These are phyloP conservation scores for Neotropicomus parvogracilis DNA, from an alignment of 1,284 basidiomycete genomes.

Conservation along the genomic window DNA sequence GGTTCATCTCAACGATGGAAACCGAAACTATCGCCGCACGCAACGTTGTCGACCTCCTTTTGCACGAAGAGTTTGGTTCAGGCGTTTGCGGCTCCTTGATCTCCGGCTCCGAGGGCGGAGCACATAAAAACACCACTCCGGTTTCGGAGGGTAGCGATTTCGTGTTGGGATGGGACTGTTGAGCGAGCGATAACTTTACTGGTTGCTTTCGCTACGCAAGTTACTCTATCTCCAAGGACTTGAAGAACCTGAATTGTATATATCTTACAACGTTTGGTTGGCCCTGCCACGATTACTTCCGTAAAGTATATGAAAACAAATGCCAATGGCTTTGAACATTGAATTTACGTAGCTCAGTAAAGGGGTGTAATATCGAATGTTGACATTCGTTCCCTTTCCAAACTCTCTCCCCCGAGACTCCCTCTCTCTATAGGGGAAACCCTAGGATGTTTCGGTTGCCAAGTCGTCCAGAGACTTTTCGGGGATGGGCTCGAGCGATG, in stretches of 20 bases:
- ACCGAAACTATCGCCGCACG: conserved; percentile 83
- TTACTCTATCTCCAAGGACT: neutral
- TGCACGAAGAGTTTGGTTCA: conserved; percentile 62
- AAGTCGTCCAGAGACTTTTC: conserved; percentile 20
- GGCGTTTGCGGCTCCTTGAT: conserved; percentile 53
- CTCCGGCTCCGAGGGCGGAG: conserved; percentile 14
- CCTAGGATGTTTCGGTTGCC: neutral
- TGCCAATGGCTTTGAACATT: neutral
- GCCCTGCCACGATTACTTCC: neutral
- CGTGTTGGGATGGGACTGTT: conserved; percentile 69
- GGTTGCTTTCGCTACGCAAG: neutral
- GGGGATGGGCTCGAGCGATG: conserved; percentile 12
- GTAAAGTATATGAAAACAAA: neutral
- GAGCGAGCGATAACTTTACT: conserved; percentile 1
- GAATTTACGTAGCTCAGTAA: neutral
- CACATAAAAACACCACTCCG: conserved; percentile 13
- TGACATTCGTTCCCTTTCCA: neutral
- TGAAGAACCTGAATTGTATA: conserved; percentile 1
- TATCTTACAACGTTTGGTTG: neutral
- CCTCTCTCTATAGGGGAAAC: neutral
- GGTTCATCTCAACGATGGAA: conserved; percentile 87
- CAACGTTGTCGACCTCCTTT: conserved; percentile 77
- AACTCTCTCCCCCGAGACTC: neutral
- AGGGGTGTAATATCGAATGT: neutral
- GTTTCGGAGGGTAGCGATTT: conserved; percentile 39